Evolutionary conservation across 2,329 filamentous ascomycete genomes (phyloP).

Genomic region (Plenodomus tracheiphilus): DNA sequence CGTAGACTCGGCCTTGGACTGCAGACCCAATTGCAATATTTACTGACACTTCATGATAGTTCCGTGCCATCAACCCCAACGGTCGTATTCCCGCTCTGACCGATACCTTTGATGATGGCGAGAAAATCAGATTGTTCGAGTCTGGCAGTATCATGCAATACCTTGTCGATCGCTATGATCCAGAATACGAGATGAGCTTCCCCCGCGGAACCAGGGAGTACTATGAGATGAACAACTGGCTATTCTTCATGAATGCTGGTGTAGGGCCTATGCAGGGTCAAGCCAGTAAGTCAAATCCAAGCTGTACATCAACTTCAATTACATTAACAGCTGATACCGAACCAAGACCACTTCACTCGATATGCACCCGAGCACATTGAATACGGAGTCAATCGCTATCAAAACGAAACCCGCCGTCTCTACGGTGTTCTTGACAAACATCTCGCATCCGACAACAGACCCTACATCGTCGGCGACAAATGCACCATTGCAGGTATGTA

Average conservation of each 20-base stretch:
- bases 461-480: constrained; percentile 65
- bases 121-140: constrained; percentile 78
- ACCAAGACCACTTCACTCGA: constrained; percentile 4
- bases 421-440: constrained; percentile 78
- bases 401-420: constrained; percentile 80
- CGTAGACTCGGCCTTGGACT: constrained; percentile 68
- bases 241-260: constrained; percentile 73
- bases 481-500: constrained; percentile 55
- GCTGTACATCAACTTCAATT: too few relatives aligned
- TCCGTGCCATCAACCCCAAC: constrained; percentile 89
- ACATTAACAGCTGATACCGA: not conserved
- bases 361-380: constrained; percentile 82
- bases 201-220: constrained; percentile 72
- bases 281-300: constrained; percentile 49
- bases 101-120: constrained; percentile 72
- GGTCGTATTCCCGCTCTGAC: constrained; percentile 87
- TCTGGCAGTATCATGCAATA: constrained; percentile 84
- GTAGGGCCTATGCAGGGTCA: constrained; percentile 83
- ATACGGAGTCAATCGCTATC: constrained; percentile 81
- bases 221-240: constrained; percentile 78
- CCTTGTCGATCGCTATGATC: constrained; percentile 79
- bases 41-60: constrained; percentile 76
- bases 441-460: constrained; percentile 56
- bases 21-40: constrained; percentile 93
- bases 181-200: constrained; percentile 80